phyloP scores from a whole-genome alignment of 768 basidiomycete species.

The Gloeostereum incarnatum region DNA sequence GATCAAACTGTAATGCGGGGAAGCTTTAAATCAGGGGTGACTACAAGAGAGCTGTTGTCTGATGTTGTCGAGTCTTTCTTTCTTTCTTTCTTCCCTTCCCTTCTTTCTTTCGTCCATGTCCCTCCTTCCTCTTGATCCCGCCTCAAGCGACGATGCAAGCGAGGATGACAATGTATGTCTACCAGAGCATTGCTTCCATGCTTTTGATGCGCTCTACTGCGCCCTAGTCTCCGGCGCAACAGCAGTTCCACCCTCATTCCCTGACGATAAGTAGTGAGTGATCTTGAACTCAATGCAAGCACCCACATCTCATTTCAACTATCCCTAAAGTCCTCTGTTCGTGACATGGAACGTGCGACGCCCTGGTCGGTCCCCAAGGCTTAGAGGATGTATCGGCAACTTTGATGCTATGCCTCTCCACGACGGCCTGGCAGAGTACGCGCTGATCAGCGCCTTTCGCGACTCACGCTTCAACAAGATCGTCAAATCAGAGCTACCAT shows the following conservation, averaged over 20 bases:
- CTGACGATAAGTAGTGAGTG: conserved; percentile 72
- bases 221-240: conserved; percentile 44
- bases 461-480: conserved; percentile 84
- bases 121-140: conserved; percentile 43
- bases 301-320: neutral
- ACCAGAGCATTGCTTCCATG: conserved; percentile 71
- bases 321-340: conserved; percentile 67
- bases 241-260: conserved; percentile 54
- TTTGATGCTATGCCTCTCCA: conserved; percentile 71
- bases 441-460: conserved; percentile 82
- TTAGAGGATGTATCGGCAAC: conserved; percentile 94
- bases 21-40: too few relatives aligned
- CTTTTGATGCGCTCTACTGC: conserved; percentile 77
- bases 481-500: conserved; percentile 62
- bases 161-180: conserved; percentile 43
- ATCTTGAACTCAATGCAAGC: neutral
- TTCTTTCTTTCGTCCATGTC: conserved; percentile 33
- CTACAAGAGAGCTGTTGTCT: too few relatives aligned
- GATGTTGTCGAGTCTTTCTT: conserved; percentile 6
- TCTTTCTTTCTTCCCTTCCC: too few relatives aligned
- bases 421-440: conserved; percentile 82
- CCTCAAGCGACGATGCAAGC: conserved; percentile 22
- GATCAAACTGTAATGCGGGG: too few relatives aligned
- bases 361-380: conserved; percentile 46
- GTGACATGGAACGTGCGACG: conserved; percentile 90